phyloP scores from a whole-genome alignment of 2,329 filamentous ascomycete species.

The Colletotrichum caudatum region DNA sequence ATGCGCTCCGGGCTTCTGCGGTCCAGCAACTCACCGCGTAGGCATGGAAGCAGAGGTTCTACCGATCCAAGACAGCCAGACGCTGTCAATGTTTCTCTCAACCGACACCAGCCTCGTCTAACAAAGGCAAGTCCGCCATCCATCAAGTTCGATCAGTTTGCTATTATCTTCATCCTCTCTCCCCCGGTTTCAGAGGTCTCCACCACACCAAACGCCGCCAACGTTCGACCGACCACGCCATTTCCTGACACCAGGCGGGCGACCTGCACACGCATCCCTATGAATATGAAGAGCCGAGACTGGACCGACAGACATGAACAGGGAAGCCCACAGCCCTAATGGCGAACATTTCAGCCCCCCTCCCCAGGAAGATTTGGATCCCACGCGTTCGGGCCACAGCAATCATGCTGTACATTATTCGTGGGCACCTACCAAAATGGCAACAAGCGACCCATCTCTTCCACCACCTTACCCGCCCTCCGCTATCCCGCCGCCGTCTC shows the following conservation, averaged over 20 bases:
- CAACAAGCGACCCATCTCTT: slow-evolving; percentile 1
- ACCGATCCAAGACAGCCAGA: background rate
- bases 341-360: background rate
- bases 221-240: slow-evolving; percentile 19
- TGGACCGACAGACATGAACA: background rate
- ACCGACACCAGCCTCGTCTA: no score
- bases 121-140: background rate
- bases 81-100: background rate
- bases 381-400: slow-evolving; percentile 30
- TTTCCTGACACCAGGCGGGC: background rate
- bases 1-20: background rate
- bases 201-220: slow-evolving; percentile 18
- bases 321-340: slow-evolving; percentile 6
- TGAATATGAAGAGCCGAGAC: background rate
- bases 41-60: background rate
- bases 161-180: background rate
- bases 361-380: background rate
- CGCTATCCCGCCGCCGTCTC: slow-evolving; percentile 6
- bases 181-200: slow-evolving; percentile 25
- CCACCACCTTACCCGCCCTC: slow-evolving; percentile 6
- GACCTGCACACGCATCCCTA: background rate
- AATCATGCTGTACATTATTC: background rate
- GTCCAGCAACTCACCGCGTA: background rate
- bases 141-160: background rate
- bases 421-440: background rate